Conservation (phyloP, 2,329 filamentous ascomycete species). For the Cordyceps cateniannulata region DNA sequence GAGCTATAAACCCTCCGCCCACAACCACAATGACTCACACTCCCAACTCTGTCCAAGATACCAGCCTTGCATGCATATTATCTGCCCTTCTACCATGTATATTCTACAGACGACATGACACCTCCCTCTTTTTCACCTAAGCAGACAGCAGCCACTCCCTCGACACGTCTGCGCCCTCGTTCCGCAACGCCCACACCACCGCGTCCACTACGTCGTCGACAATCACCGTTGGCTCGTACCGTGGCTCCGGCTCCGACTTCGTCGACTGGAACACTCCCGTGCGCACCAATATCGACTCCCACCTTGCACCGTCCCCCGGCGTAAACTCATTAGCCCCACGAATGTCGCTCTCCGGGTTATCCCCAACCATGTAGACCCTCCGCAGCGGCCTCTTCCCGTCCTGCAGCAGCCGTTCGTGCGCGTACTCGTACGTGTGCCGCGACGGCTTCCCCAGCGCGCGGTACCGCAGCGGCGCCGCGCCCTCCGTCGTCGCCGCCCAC, state of each 20-base stretch:
- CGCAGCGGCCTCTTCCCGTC: constrained; percentile 54
- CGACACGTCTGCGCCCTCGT: constrained; percentile 37
- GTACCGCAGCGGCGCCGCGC: constrained; percentile 45
- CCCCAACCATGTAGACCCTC: constrained; percentile 89
- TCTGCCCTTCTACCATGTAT: neutral
- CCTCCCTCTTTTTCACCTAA: neutral
- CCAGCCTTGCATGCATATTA: too few species aligned
- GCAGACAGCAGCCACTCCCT: constrained; percentile 23
- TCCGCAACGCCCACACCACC: constrained; percentile 67
- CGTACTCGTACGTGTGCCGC: constrained; percentile 71
- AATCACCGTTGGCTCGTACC: constrained; percentile 56
- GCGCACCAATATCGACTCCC: constrained; percentile 70
- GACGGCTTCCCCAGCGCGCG: constrained; percentile 80
- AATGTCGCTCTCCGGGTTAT: constrained; percentile 87
- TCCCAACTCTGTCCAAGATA: neutral
- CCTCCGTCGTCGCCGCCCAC: constrained; percentile 66
- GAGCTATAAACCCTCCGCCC: neutral
- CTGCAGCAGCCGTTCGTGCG: constrained; percentile 63
- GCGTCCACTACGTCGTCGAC: constrained; percentile 71
- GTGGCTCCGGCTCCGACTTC: constrained; percentile 40
- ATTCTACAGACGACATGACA: neutral
- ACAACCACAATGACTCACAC: neutral
- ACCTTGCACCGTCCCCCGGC: constrained; percentile 61
- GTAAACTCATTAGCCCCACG: constrained; percentile 72
- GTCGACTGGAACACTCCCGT: constrained; percentile 65